Base-by-base conservation (phyloP, 768 basidiomycete genomes). In the Cantharellus cinnabarinus region DNA sequence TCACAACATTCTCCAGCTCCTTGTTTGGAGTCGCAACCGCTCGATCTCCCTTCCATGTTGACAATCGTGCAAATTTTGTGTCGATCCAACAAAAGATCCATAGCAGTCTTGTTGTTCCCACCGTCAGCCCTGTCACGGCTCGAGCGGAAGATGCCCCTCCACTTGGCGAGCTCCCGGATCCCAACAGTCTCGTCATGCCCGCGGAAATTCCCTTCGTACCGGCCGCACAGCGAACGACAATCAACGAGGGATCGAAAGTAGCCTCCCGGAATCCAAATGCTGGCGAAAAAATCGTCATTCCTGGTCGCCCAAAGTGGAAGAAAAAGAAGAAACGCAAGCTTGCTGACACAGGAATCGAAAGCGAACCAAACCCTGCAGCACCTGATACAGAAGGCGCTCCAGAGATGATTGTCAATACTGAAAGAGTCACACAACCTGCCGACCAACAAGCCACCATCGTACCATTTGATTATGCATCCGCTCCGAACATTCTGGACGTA, bases 131-230 rank as follows among this genome's bases (percentile, higher is more conserved):
- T 15, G 10, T 7, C 53, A 35, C 35, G 14, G 15, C 14, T 15
- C 53, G 37, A 7, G 34, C 20, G 34, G 20, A 62, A 38, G 56
- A 41, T 44, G 63, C 65, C 38, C 64, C 69, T 48, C 60, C 63
- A 29, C 20, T 29, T 29, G 20, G 20, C 20, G 20, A 29, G 20
- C 20, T 5, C 68, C 60, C 58, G 5, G 59, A 56, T 71, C 39
- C 69, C 67, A 53, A 53, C 50, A 37, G 37, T 44, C 20, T n/a
- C 14, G 51, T 41, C 14, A 41, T 50, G 41, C 67, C 80, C 58
- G 75, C 79, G 41, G 87, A 89, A 68, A 77, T 90, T 4, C 80
- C 89, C 0, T 93, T 82, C 63, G 74, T 93, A 4, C 88, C 88
- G 53, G 75, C 79, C 1, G 69, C 77, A 0, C 75, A 80, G 64